Conservation (phyloP, 2,329 filamentous ascomycete species). For the Arthroderma sp. region DNA sequence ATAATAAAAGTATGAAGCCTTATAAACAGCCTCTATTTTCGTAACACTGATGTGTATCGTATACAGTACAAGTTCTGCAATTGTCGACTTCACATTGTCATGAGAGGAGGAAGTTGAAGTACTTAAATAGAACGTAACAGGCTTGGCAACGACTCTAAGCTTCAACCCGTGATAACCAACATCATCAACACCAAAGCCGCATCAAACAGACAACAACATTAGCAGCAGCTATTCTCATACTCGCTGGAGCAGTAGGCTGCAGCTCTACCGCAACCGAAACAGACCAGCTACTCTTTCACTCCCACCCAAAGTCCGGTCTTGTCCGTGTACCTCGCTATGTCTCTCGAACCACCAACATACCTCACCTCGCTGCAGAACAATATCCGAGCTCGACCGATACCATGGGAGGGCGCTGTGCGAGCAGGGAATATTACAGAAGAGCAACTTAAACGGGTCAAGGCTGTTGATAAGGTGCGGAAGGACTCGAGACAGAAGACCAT, state of each 20-base stretch:
- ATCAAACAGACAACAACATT: too few relatives aligned
- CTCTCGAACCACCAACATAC: conserved; percentile 83
- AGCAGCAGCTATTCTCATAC: not conserved
- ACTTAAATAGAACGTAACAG: too few relatives aligned
- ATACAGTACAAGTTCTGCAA: too few relatives aligned
- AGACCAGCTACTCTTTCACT: not conserved
- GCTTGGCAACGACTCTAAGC: too few relatives aligned
- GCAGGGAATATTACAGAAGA: conserved; percentile 87
- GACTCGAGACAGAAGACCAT: conserved; percentile 77
- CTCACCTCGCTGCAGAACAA: conserved; percentile 85
- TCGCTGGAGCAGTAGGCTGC: not conserved
- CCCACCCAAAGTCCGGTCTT: not conserved
- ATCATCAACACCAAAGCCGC: too few relatives aligned
- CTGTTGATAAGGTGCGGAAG: conserved; percentile 89
- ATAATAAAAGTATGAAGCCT: too few relatives aligned
- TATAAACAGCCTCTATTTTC: too few relatives aligned
- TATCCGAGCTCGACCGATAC: conserved; percentile 88
- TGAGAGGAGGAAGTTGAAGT: too few relatives aligned
- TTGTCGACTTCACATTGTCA: too few relatives aligned
- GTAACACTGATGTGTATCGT: too few relatives aligned
- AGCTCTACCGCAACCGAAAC: not conserved
- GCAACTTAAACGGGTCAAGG: conserved; percentile 89
- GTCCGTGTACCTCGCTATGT: conserved; percentile 47
- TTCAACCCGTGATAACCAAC: too few relatives aligned
- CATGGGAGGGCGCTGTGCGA: conserved; percentile 92